Percentiles rank a stretch among this genome's conserved stretches.
Conservation (phyloP, 2,329 filamentous ascomycete genomes). For the Aspergillus persii region DNA sequence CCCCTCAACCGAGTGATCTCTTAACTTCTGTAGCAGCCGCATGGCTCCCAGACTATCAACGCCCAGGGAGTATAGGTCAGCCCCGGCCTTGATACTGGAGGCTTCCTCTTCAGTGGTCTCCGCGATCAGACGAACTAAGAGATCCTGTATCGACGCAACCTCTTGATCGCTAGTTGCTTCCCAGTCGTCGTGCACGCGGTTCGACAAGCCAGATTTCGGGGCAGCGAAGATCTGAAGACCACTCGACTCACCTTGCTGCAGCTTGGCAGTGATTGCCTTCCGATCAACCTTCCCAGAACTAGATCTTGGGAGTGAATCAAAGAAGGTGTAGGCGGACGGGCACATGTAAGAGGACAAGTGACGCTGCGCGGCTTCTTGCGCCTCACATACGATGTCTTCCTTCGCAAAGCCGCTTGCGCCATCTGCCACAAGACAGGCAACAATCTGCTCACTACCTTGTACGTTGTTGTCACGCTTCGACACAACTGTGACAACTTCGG, state of each 20-base stretch:
- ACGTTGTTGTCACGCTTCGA: constrained; percentile 15
- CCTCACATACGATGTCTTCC: constrained; percentile 14
- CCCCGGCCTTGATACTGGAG: constrained; percentile 14
- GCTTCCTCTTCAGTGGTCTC: constrained; percentile 14
- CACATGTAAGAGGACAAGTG: constrained; percentile 25
- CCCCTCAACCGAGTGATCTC: constrained; percentile 24
- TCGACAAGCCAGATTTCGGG: not conserved
- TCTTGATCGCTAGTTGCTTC: constrained; percentile 2
- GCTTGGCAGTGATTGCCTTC: constrained; percentile 16
- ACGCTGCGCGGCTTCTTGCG: constrained; percentile 10
- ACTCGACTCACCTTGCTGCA: constrained; percentile 7
- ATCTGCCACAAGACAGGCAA: constrained; percentile 24
- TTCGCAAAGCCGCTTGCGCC: constrained; percentile 5
- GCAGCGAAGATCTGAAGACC: constrained; percentile 4
- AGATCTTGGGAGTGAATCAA: constrained; percentile 22
- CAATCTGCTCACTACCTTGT: constrained; percentile 24
- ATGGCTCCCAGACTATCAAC: constrained; percentile 39
- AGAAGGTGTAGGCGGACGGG: constrained; percentile 23
- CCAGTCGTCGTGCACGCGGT: constrained; percentile 7
- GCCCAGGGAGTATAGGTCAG: constrained; percentile 26
- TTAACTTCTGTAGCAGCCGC: constrained; percentile 31
- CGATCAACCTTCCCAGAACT: constrained; percentile 29
- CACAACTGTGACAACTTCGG: constrained; percentile 25
- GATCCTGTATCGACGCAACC: constrained; percentile 6
- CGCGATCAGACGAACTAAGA: constrained; percentile 17